Evolutionary conservation across 2,329 filamentous ascomycete genomes (phyloP), one percentile per base, ranked within the genome.

Genomic region (Botrytis fragariae): DNA sequence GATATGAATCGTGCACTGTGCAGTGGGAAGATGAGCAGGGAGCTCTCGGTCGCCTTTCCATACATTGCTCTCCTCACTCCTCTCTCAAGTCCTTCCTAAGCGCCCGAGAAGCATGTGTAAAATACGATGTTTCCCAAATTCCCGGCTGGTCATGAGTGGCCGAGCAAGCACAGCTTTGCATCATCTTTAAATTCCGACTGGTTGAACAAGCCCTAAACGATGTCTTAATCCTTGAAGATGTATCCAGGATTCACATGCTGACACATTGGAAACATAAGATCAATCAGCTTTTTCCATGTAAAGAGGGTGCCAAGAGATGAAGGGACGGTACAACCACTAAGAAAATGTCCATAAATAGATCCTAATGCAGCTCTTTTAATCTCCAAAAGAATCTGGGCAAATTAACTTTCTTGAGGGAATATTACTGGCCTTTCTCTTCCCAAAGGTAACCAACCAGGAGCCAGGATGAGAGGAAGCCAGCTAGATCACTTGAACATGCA

Each of bases 311-410:
- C 64, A 67, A 67, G 64, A n/a, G 39, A 35, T 25, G 42, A 62
- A 70, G 57, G 42, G 59, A 45, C 32, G 39, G 35, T 37, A 48
- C 69, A 22, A 63, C 57, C n/a, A 20, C 29, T 10, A 18, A 42
- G 25, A 4, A 12, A 71, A 71, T 64, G 22, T 54, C 59, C 69
- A 71, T 71, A 71, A 71, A 71, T 71, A 71, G 69, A 71, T 51
- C 59, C 59, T 18, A 64, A 71, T 71, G 32, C 69, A 65, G 69
- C 10, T 51, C 69, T 54, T 71, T 71, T 71, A 71, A 39, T 65
- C 32, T 64, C 59, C 32, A 35, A 54, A 64, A 71, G 35, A 71
- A 71, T 51, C 45, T 14, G 42, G 35, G 44, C 59, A 71, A 71
- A 71, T 64, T 71, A 16, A 35, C 59, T 71, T 32, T 8, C 39